Evolutionary conservation across 176 grass and related monocot species (phyloP).

Genomic region (Oryza meyeriana): DNA sequence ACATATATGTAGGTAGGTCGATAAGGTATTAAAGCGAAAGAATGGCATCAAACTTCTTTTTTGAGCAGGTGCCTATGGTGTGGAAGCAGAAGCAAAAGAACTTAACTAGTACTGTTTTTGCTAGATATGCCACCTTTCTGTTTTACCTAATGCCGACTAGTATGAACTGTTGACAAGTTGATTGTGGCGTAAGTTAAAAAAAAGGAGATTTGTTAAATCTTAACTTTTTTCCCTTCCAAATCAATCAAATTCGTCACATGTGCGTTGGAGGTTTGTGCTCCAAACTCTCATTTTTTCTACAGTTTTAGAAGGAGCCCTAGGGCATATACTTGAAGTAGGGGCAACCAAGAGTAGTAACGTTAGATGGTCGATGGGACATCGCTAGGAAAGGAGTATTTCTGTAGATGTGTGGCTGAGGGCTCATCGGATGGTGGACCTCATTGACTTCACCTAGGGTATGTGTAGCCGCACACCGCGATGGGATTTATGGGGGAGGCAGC

Average conservation of each 20-base stretch:
- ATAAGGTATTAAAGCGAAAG: neutral
- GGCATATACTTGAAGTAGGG: neutral
- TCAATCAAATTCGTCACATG: neutral
- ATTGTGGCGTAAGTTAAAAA: neutral
- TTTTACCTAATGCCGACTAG: neutral
- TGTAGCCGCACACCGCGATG: neutral
- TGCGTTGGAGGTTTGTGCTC: neutral
- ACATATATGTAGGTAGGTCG: neutral
- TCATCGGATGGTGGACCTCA: neutral
- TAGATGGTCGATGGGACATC: neutral
- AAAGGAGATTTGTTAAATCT: neutral
- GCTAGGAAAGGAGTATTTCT: no score
- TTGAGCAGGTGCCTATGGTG: neutral
- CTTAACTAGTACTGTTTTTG: neutral
- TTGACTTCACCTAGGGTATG: neutral
- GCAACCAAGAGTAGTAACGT: neutral
- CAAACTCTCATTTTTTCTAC: neutral
- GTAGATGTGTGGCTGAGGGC: no score
- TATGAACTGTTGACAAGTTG: neutral
- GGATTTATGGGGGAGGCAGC: neutral
- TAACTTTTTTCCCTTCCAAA: neutral
- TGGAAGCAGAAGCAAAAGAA: neutral
- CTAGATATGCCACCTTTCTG: neutral
- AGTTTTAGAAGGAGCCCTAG: neutral
- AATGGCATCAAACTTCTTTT: constrained; percentile 11